A percentile compares a stretch with the other conserved stretches of the same genome.
phyloP scores from a whole-genome alignment of 2,329 filamentous ascomycete species.

The Chaetomium sp. region DNA sequence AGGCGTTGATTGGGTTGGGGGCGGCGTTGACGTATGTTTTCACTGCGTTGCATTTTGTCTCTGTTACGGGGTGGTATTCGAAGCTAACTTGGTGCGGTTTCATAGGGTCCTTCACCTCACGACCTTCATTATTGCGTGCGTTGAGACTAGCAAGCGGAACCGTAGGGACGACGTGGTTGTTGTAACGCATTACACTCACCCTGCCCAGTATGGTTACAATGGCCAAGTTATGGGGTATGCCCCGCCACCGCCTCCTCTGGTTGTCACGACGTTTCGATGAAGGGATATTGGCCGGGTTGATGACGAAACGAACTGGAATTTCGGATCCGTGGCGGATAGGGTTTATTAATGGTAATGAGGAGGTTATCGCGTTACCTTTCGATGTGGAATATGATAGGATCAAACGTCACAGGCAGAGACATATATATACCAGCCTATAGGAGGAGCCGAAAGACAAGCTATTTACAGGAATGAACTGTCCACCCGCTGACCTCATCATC shows the following conservation, averaged over 20 bases:
- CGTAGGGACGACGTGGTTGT: background rate
- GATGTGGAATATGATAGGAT: too few relatives aligned
- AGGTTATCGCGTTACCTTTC: too few relatives aligned
- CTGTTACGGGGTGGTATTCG: background rate
- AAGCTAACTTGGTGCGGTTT: background rate
- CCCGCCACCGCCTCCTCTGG: background rate
- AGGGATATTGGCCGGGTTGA: background rate
- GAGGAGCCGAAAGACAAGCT: background rate
- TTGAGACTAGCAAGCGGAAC: constrained; percentile 23
- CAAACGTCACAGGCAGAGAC: too few relatives aligned
- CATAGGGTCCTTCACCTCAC: constrained; percentile 24
- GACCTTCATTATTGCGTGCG: constrained; percentile 25
- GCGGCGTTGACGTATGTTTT: constrained; percentile 11
- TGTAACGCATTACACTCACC: background rate
- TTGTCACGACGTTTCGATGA: background rate
- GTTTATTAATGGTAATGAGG: too few relatives aligned
- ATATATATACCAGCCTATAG: background rate
- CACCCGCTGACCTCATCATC: background rate
- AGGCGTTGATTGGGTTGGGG: constrained; percentile 18
- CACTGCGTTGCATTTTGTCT: background rate
- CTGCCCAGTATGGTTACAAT: background rate
- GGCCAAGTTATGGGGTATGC: background rate
- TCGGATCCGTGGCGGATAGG: too few relatives aligned
- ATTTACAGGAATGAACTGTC: background rate
- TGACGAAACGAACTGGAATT: background rate